Base-by-base conservation (phyloP, 208 protist genomes). In the Crithidia bombi region DNA sequence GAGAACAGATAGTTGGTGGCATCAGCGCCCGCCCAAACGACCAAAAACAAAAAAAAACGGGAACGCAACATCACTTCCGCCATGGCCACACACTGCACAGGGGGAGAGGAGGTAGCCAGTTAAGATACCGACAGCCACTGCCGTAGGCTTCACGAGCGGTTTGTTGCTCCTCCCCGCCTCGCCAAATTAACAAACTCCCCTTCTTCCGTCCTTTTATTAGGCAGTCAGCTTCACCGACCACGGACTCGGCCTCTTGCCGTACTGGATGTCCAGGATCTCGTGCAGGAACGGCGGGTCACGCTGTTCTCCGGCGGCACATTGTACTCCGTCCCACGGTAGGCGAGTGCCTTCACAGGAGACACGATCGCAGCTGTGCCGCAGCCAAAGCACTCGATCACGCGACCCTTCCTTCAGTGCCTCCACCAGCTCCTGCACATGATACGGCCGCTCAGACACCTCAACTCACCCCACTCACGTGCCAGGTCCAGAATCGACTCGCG, bases 291-390 rank as follows among this genome's bases (percentile, higher is more conserved):
- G 41, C 65, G 72, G 19, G 83, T 81, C 64, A 91, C 46, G 64
- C 82, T 86, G 26, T 79, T 69, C 15, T 55, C 70, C 28, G 80
- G 80, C 33, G 87, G 87, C 58, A 90, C 75, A 1, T 21, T 55
- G 71, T 88, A 86, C 56, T 87, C 75, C 72, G 64, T 75, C 23
- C 84, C 93, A 30, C 90, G 68, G 77, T 91, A 98, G 21, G 65
- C 19, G 41, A 99, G 93, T 9, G n/a, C 30, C 5, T 88, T 78
- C 33, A 99, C 86, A 36, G 98, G 97, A 3, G 88, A 89, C 14
- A 99, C 93, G 56, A 99, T 93, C 21, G 96, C 96, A 10, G 98
- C 98, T 7, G 98, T 99, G 41, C 98, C 98, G 41, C 93, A 87
- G 32, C 98, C 98, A 75, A 99, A 99, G 70, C 83, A 85, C 84